These are phyloP conservation scores for Nephelium lappaceum DNA, from an alignment of 345 rosid species.

Conservation along the genomic window DNA sequence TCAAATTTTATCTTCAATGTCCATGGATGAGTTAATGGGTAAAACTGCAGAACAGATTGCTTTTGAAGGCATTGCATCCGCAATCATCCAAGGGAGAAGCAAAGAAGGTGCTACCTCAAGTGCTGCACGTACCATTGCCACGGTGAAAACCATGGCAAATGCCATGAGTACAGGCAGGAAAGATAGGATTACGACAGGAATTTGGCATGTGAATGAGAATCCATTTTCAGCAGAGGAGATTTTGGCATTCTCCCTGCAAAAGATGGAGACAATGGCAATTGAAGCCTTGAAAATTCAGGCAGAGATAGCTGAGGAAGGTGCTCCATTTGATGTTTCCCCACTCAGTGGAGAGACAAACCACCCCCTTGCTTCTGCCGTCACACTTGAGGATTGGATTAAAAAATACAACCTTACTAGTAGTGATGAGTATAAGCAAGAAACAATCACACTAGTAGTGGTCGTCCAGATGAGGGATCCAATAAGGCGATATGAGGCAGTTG, in stretches of 20 bases:
- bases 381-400: slow-evolving; percentile 73
- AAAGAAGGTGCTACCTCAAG: slow-evolving; percentile 88
- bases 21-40: slow-evolving; percentile 78
- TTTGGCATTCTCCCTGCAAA: slow-evolving; percentile 75
- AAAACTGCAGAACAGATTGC: slow-evolving; percentile 97
- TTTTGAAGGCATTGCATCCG: slow-evolving; percentile 94
- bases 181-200: slow-evolving; percentile 80
- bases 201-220: slow-evolving; percentile 74
- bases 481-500: slow-evolving; percentile 86
- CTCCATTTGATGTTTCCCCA: slow-evolving; percentile 79
- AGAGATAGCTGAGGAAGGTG: slow-evolving; percentile 75
- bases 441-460: slow-evolving; percentile 49
- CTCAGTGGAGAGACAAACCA: slow-evolving; percentile 37
- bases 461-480: slow-evolving; percentile 85
- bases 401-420: slow-evolving; percentile 23
- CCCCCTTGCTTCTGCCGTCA: slow-evolving; percentile 56
- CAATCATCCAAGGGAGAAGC: slow-evolving; percentile 89
- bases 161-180: slow-evolving; percentile 74
- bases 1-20: slow-evolving; percentile 61
- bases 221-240: slow-evolving; percentile 68
- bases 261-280: slow-evolving; percentile 74
- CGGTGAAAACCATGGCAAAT: slow-evolving; percentile 74
- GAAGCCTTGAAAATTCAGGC: slow-evolving; percentile 90
- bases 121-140: slow-evolving; percentile 80
- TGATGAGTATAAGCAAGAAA: slow-evolving; percentile 26